Base-by-base conservation (phyloP, 306 rosid genomes). In the Cucurbita argyrosperma region DNA sequence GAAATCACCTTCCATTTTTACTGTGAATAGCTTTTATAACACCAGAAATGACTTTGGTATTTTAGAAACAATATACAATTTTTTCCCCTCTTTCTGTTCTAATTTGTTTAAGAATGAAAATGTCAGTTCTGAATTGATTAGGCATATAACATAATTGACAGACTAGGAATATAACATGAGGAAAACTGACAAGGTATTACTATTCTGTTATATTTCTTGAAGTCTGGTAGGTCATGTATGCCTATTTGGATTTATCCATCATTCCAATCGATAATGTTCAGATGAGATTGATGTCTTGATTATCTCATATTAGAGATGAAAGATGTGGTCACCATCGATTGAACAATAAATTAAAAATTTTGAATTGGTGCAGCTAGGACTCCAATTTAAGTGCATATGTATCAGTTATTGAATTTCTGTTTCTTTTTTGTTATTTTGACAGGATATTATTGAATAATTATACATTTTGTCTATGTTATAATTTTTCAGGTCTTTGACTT, bases 401-500 rank as follows among this genome's bases (percentile, higher is more conserved):
- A 13, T 13, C 58, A 26, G 15, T 15, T 26, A 26, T 46, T 19
- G 53, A 43, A 19, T 66, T 16, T 19, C 18, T 15, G 51, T 39
- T 42, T 64, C 8, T 30, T 59, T 61, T 61, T 37, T 61, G 21
- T 37, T 61, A 35, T 4, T 30, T 37, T 38, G 13, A 45, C 4
- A 0, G 52, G n/a, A 14, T 42, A 9, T 65, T 40, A 18, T 30
- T 30, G 35, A 30, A 30, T 30, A 30, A 30, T 30, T 71, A 35
- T 53, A 38, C n/a, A 9, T 15, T 37, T 60, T 52, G 63, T 72
- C 70, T 37, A 38, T 80, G 59, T 67, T 76, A 50, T 83, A 52
- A 76, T 72, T 85, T 54, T 81, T 58, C 90, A 93, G 98, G 96
- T 88, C 71, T 90, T 82, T 84, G 98, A 94, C 83, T 94, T 89